These are phyloP conservation scores for Moesziomyces globuligerus DNA, from an alignment of 1,284 basidiomycete species.

Conservation along the genomic window DNA sequence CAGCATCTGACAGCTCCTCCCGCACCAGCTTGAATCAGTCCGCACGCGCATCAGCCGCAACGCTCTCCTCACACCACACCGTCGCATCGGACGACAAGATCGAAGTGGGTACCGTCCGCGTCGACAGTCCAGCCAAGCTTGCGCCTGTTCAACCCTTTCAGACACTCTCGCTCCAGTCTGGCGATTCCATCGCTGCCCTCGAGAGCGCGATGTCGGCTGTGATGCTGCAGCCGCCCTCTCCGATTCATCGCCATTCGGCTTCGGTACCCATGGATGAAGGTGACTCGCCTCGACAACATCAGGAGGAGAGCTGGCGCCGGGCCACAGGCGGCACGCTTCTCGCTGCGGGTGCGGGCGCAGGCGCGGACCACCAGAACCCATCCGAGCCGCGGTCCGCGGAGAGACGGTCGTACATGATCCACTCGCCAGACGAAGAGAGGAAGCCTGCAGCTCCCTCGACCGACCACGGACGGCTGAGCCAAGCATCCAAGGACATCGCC, in stretches of 20 bases:
- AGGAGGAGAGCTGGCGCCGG: slow-evolving; percentile 32
- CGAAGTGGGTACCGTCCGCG: slow-evolving; percentile 32
- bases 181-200: slow-evolving; percentile 5
- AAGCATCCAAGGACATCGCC: slow-evolving; percentile 61
- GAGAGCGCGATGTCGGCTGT: slow-evolving; percentile 26
- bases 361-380: too few relatives aligned
- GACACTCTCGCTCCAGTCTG: slow-evolving; percentile 4
- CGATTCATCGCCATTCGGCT: slow-evolving; percentile 16
- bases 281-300: slow-evolving; percentile 35
- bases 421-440: slow-evolving; percentile 43
- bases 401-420: slow-evolving; percentile 27
- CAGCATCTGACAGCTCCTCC: slow-evolving; percentile 14
- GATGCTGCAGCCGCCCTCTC: neutral
- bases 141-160: neutral
- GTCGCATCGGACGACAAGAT: slow-evolving; percentile 16
- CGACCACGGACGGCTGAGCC: slow-evolving; percentile 45
- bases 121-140: slow-evolving; percentile 14
- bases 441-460: neutral
- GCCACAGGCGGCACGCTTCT: slow-evolving; percentile 7
- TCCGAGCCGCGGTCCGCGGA: neutral
- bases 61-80: slow-evolving; percentile 23
- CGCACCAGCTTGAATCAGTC: slow-evolving; percentile 18
- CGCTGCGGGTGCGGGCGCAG: neutral
- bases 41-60: slow-evolving; percentile 26
- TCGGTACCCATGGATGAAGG: slow-evolving; percentile 44